Conservation (phyloP, 2,329 filamentous ascomycete species). For the Botryotinia convoluta region DNA sequence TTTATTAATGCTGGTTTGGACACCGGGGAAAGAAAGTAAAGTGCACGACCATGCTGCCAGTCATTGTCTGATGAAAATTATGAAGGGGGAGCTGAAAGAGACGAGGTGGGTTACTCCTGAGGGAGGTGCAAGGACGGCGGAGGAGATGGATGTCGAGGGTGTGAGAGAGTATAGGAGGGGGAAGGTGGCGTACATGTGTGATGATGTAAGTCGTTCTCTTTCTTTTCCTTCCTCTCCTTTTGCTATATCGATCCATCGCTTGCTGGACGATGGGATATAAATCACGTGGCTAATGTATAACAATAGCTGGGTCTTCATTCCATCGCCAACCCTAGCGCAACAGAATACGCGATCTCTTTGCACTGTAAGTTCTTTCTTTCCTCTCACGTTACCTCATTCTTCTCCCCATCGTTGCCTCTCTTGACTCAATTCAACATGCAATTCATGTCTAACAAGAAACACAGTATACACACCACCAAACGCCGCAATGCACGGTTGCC, state of each 20-base stretch:
- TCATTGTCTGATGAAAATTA: constrained; percentile 90
- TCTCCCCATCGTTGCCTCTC: not conserved
- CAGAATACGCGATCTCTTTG: constrained; percentile 78
- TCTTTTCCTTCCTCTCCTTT: not conserved
- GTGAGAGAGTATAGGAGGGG: constrained; percentile 63
- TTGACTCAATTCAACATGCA: not conserved
- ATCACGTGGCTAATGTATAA: not conserved
- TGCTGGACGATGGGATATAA: not conserved
- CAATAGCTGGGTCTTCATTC: constrained; percentile 71
- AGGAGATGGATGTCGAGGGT: constrained; percentile 41
- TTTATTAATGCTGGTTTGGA: constrained; percentile 80
- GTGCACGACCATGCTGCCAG: constrained; percentile 89
- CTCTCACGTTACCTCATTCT: no score
- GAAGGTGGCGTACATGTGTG: constrained; percentile 86
- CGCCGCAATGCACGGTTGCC: constrained; percentile 77
- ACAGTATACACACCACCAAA: constrained; percentile 86
- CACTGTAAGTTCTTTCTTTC: constrained; percentile 48
- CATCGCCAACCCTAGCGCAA: constrained; percentile 69
- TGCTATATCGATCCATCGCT: not conserved
- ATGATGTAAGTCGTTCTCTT: constrained; percentile 47
- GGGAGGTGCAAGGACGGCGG: constrained; percentile 17
- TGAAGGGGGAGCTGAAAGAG: constrained; percentile 74
- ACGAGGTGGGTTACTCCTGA: constrained; percentile 59
- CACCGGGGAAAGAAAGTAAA: constrained; percentile 75
- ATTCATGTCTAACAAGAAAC: not conserved